phyloP scores from a whole-genome alignment of 2,329 filamentous ascomycete genomes.

The Venturia effusa region DNA sequence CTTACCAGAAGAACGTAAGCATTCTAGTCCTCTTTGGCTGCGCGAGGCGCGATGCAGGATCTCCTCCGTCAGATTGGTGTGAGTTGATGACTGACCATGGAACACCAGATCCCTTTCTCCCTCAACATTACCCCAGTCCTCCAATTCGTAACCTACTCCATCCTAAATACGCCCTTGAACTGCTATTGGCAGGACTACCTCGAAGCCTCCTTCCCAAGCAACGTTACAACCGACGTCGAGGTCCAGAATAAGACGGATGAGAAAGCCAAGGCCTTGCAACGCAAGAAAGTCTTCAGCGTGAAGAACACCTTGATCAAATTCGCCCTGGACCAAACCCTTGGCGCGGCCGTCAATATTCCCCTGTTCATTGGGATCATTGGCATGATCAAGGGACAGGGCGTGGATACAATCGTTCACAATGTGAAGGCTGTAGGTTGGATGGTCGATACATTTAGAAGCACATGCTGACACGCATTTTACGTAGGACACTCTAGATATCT shows the following conservation, averaged over 20 bases:
- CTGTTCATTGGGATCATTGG: conserved; percentile 51
- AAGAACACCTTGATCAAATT: conserved; percentile 59
- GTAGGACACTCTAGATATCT: conserved; percentile 33
- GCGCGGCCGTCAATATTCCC: conserved; percentile 54
- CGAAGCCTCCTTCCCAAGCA: conserved; percentile 62
- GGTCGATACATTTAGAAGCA: conserved; percentile 21
- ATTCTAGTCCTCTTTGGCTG: neutral
- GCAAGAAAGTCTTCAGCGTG: conserved; percentile 36
- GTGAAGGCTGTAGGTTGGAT: conserved; percentile 22
- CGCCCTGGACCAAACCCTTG: conserved; percentile 56
- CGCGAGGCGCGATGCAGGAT: conserved; percentile 1
- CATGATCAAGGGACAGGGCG: conserved; percentile 30
- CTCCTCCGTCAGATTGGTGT: conserved; percentile 1
- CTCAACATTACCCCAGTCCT: conserved; percentile 58
- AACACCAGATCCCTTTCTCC: conserved; percentile 12
- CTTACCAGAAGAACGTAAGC: conserved; percentile 49
- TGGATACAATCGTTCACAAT: conserved; percentile 21
- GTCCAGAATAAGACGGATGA: conserved; percentile 15
- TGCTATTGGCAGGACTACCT: conserved; percentile 77
- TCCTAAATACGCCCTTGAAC: conserved; percentile 70
- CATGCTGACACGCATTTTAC: conserved; percentile 23
- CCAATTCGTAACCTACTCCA: conserved; percentile 65
- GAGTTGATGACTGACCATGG: neutral
- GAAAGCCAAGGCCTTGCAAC: conserved; percentile 23
- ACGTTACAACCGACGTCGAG: conserved; percentile 20